Percentiles rank a stretch among this genome's conserved stretches.
These are phyloP conservation scores for Urochloa ruziziensis DNA, from an alignment of 176 grass and related monocot species.

Conservation along the genomic window DNA sequence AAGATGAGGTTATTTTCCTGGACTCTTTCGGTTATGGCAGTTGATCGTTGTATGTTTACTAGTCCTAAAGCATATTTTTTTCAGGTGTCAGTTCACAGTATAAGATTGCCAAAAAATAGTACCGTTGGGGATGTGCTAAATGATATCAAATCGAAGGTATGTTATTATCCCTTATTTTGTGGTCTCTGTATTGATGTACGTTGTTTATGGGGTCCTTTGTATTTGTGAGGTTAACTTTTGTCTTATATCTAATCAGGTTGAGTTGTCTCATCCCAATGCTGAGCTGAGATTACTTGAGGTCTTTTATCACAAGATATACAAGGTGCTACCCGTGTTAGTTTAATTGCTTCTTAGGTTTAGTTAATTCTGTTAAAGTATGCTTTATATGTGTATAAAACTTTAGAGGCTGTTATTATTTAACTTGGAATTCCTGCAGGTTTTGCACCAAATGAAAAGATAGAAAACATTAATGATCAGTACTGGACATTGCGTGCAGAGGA, in stretches of 20 bases:
- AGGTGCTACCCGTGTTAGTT: conserved; percentile 53
- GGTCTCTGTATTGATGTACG: not conserved
- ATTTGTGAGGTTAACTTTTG: conserved; percentile 11
- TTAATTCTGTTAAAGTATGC: conserved; percentile 2
- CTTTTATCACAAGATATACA: conserved; percentile 99
- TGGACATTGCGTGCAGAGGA: conserved; percentile 98
- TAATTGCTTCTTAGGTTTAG: not conserved
- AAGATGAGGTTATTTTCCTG: conserved; percentile 74
- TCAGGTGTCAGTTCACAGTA: conserved; percentile 89
- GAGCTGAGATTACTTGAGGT: conserved; percentile 97
- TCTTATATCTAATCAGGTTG: conserved; percentile 55
- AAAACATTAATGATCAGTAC: conserved; percentile 98
- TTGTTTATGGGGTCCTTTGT: not conserved
- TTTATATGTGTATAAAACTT: no score
- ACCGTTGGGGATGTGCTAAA: conserved; percentile 91
- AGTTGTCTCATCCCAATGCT: conserved; percentile 72
- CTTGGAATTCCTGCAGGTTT: conserved; percentile 67
- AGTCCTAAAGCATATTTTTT: conserved; percentile 32
- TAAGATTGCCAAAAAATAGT: conserved; percentile 93
- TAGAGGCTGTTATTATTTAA: conserved; percentile 5
- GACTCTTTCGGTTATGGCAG: not conserved
- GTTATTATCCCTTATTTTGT: conserved; percentile 8
- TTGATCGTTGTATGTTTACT: not conserved
- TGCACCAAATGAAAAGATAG: conserved; percentile 82
- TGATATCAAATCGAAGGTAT: conserved; percentile 90